A percentile compares a stretch with the other conserved stretches of the same genome.
These are phyloP conservation scores for Debaryomycetaceae sp. DNA, from an alignment of 1,139 yeast genomes.

Conservation along the genomic window DNA sequence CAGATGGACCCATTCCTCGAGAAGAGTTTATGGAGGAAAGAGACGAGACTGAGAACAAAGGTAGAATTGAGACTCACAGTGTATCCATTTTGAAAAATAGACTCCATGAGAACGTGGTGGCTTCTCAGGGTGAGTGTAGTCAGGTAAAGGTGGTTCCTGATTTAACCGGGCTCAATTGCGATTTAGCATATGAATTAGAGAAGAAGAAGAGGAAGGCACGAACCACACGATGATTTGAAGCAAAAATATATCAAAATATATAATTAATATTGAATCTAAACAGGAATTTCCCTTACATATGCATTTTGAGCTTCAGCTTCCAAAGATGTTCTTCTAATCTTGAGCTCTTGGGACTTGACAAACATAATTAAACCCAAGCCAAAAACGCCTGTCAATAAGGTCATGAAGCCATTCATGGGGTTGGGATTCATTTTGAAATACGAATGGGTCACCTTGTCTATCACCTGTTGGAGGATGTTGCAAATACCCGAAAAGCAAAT, in stretches of 20 bases:
- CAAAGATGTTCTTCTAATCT: slow-evolving; percentile 48
- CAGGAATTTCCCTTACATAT: slow-evolving; percentile 47
- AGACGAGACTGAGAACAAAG: not conserved
- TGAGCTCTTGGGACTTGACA: slow-evolving; percentile 52
- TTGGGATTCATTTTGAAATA: slow-evolving; percentile 69
- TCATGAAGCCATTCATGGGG: slow-evolving; percentile 64
- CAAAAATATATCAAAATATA: not conserved
- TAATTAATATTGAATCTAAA: slow-evolving; percentile 11
- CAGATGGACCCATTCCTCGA: not conserved
- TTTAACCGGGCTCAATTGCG: slow-evolving; percentile 32
- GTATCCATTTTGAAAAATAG: not conserved
- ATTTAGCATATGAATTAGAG: slow-evolving; percentile 18
- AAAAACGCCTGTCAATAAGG: slow-evolving; percentile 49
- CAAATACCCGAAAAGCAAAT: slow-evolving; percentile 78
- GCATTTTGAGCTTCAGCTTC: slow-evolving; percentile 67
- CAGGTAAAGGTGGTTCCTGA: slow-evolving; percentile 19
- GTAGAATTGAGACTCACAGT: not conserved
- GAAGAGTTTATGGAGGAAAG: too few relatives aligned
- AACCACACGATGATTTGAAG: slow-evolving; percentile 7
- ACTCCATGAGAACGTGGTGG: not conserved
- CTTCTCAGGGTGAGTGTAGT: not conserved
- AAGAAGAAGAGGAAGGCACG: slow-evolving; percentile 17
- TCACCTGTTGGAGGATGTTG: slow-evolving; percentile 65
- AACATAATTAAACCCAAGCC: slow-evolving; percentile 52
- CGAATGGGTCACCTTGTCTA: slow-evolving; percentile 70